phyloP scores from a whole-genome alignment of 2,329 filamentous ascomycete genomes.

The Colletotrichum tanaceti region DNA sequence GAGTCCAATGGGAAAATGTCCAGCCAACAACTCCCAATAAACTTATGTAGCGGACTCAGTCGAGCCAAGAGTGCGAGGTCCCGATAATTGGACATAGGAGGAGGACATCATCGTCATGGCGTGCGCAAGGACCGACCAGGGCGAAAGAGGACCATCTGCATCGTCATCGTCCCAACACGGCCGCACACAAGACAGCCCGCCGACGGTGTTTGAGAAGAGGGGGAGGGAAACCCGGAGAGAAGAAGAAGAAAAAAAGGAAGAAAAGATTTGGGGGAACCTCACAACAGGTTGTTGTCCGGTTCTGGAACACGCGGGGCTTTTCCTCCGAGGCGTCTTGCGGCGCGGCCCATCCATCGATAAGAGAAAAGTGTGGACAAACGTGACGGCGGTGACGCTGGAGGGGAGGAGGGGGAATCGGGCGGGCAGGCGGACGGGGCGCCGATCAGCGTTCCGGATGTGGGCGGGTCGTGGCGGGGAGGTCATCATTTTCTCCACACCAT shows the following conservation, averaged over 20 bases:
- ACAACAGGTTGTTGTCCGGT: not conserved
- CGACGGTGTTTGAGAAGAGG: not conserved
- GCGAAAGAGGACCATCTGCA: not conserved
- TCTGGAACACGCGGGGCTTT: slow-evolving; percentile 27
- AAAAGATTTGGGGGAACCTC: too few species aligned
- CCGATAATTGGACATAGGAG: not conserved
- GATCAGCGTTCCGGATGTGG: slow-evolving; percentile 31
- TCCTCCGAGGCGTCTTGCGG: slow-evolving; percentile 16
- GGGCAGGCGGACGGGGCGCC: not conserved
- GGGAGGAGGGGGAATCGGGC: too few species aligned
- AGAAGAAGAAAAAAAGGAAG: too few species aligned
- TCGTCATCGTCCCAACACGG: not conserved
- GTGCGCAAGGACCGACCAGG: not conserved
- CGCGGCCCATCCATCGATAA: too few species aligned
- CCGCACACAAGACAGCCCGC: too few species aligned
- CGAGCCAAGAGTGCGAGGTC: not conserved
- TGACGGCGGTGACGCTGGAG: not conserved
- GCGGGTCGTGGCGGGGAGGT: too few species aligned
- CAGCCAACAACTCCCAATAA: too few species aligned
- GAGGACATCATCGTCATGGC: not conserved
- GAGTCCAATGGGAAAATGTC: not conserved
- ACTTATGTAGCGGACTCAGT: too few species aligned
- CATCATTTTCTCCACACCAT: slow-evolving; percentile 18
- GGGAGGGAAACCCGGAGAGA: not conserved
- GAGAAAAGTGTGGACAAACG: not conserved